Conservation (phyloP, 1,284 basidiomycete genomes). For the Boletellus dicymbophilus region DNA sequence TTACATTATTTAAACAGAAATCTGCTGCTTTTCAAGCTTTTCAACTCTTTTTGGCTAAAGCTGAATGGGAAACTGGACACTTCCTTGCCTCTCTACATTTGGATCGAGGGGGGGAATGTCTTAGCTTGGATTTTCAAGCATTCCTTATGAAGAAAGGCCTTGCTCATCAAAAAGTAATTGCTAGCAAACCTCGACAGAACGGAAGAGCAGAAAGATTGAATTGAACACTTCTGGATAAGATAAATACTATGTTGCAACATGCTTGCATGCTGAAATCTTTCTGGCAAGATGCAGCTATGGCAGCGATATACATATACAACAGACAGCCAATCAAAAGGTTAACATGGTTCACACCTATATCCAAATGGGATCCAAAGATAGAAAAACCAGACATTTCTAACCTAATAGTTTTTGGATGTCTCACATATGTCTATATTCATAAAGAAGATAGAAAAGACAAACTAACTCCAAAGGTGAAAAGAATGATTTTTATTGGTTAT, state of each 20-base stretch:
- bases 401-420: neutral
- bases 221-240: neutral
- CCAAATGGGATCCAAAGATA: neutral
- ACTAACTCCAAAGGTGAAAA: neutral
- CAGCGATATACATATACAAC: neutral
- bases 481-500: neutral
- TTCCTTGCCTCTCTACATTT: neutral
- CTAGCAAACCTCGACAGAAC: too few relatives aligned
- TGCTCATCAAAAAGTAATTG: too few relatives aligned
- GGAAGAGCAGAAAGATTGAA: neutral
- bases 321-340: neutral
- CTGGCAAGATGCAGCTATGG: neutral
- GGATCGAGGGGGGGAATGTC: neutral
- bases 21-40: neutral
- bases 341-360: neutral
- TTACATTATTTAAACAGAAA: neutral
- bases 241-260: neutral
- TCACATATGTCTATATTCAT: neutral
- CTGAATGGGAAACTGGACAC: neutral
- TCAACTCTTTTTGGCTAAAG: neutral
- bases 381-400: neutral
- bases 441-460: neutral
- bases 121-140: neutral
- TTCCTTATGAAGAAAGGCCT: neutral
- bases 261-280: neutral